A percentile compares a stretch with the other conserved stretches of the same genome.
Evolutionary conservation across 306 rosid genomes (phyloP).

Genomic region (Quercus robur): DNA sequence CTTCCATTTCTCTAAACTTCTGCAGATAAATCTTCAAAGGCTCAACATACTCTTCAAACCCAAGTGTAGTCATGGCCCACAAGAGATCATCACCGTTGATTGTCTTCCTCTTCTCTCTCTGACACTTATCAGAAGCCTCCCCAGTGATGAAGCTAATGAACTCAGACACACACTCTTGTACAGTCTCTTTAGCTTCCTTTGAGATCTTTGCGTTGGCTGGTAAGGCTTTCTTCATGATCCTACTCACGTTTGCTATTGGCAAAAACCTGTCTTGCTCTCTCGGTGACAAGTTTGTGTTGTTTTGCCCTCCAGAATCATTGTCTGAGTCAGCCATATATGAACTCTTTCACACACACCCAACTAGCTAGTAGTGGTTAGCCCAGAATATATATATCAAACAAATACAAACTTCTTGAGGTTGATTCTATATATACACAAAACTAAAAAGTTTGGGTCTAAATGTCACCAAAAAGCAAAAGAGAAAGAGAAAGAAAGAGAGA

Average conservation of each 20-base stretch:
- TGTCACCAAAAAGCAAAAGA: too few species aligned
- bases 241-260: conserved; percentile 60
- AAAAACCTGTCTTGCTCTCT: conserved; percentile 58
- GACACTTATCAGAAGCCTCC: conserved; percentile 61
- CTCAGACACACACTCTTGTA: conserved; percentile 64
- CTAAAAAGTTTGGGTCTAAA: background rate
- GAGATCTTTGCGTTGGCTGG: conserved; percentile 63
- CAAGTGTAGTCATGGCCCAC: conserved; percentile 63
- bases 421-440: background rate
- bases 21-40: conserved; percentile 54
- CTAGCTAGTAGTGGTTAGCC: background rate
- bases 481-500: background rate
- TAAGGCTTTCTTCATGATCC: conserved; percentile 59
- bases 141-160: conserved; percentile 60
- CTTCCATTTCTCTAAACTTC: conserved; percentile 53
- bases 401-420: background rate
- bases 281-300: conserved; percentile 13
- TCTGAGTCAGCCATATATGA: conserved; percentile 47
- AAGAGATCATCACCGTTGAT: conserved; percentile 65
- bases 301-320: conserved; percentile 56
- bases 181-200: conserved; percentile 57
- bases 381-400: background rate
- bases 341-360: background rate
- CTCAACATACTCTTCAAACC: conserved; percentile 56
- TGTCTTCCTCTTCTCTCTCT: conserved; percentile 49